These are phyloP conservation scores for Hypsizygus ulmarius DNA, from an alignment of 1,284 basidiomycete genomes.

Conservation along the genomic window DNA sequence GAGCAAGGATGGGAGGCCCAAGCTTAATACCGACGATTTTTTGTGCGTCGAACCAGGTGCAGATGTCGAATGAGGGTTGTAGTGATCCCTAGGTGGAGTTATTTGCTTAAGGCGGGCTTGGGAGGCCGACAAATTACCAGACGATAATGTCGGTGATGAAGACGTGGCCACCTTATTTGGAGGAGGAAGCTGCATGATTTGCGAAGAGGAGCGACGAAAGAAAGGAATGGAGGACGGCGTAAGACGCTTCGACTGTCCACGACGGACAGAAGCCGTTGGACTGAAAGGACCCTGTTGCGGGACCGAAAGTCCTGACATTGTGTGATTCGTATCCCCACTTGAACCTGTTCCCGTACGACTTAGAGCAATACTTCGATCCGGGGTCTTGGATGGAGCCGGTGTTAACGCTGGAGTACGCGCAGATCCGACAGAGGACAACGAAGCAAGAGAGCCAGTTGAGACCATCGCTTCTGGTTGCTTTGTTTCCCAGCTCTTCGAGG, in stretches of 20 bases:
- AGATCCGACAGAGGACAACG: conserved; percentile 70
- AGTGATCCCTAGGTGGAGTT: conserved; percentile 53
- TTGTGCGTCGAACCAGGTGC: conserved; percentile 61
- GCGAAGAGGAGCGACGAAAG: conserved; percentile 89
- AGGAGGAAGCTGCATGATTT: conserved; percentile 70
- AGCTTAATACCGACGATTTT: conserved; percentile 72
- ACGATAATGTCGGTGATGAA: conserved; percentile 55
- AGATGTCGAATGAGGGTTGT: conserved; percentile 50
- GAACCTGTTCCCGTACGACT: conserved; percentile 71
- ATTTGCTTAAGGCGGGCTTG: conserved; percentile 39
- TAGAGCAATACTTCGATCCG: conserved; percentile 48
- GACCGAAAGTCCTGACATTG: conserved; percentile 47
- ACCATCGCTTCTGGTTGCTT: conserved; percentile 70
- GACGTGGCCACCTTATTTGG: conserved; percentile 34
- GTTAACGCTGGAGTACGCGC: conserved; percentile 41
- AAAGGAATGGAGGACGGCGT: conserved; percentile 96
- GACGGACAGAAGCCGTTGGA: conserved; percentile 62
- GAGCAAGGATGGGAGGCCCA: conserved; percentile 78
- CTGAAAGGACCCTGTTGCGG: conserved; percentile 58
- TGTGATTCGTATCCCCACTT: conserved; percentile 64
- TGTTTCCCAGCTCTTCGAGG: conserved; percentile 58
- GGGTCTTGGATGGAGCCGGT: conserved; percentile 33
- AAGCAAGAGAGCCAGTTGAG: conserved; percentile 70
- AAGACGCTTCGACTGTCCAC: conserved; percentile 71
- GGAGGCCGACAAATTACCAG: conserved; percentile 38